Base-by-base conservation (phyloP, 371 early-diverging fungal genomes). In the Mucor lusitanicus region DNA sequence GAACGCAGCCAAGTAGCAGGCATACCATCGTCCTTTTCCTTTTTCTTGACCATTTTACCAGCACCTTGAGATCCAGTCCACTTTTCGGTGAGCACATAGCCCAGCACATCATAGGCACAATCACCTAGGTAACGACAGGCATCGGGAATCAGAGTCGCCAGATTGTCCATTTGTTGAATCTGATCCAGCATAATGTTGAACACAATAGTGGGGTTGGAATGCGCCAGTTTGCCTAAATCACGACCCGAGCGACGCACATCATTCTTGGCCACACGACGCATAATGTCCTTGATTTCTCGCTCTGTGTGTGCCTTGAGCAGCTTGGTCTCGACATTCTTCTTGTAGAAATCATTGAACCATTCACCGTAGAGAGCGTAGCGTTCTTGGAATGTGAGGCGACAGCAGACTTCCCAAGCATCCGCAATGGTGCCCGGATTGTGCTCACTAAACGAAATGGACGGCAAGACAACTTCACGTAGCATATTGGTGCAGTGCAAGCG, bases 31-130 rank as follows among this genome's bases (percentile, higher is more conserved):
- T 87, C 88, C 59, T 92, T 90, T 54, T 89, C 70, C 62, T 85
- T 82, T 11, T 69, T 56, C 48, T 84, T 84, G 39, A 61, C 58
- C 12, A 62, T 67, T 55, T 77, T 67, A 9, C 82, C 82, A 21
- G 81, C 59, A 39, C 86, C 73, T 68, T 82, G 81, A 50, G 70
- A 83, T 6, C 87, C 87, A 21, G 87, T 84, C 57, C 92, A 82
- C 39, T 89, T 88, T 40, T 89, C 91, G 28, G 95, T 82, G 54
- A 95, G 68, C 13, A 85, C 69, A 70, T 85, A 97, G 9, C 86
- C 85, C 62, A 97, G 72, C 2, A 95, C 90, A 70, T 97, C 98
- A 57, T 92, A 91, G 7, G 90, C 89, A n/a, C 97, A 86, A 8
- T 87, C 85, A 5, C 93, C 90, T 63, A 96, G 72, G 72, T 96